Conservation (phyloP, 2,329 filamentous ascomycete species). For the Fusarium sp. region DNA sequence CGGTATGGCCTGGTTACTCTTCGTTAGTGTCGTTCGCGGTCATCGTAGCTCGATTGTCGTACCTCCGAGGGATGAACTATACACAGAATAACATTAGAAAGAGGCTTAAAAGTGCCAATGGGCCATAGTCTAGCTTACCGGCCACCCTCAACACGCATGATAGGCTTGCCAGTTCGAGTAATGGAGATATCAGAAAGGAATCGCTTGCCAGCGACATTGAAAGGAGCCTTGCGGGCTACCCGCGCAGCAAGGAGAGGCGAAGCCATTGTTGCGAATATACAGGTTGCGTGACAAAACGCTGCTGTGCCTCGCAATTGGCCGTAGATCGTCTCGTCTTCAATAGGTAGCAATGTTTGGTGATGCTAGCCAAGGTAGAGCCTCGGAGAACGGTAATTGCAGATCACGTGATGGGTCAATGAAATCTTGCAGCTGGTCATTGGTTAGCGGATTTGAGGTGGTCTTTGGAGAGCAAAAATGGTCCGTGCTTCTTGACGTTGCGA, state of each 20-base stretch:
- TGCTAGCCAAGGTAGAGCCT: slow-evolving; percentile 41
- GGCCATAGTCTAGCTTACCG: slow-evolving; percentile 67
- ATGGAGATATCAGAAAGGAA: slow-evolving; percentile 86
- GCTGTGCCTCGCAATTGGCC: slow-evolving; percentile 49
- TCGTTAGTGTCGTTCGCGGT: slow-evolving; percentile 43
- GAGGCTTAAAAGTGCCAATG: slow-evolving; percentile 38
- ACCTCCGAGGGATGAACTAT: slow-evolving; percentile 90
- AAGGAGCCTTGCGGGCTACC: slow-evolving; percentile 60
- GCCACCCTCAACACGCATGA: slow-evolving; percentile 88
- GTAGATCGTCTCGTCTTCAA: slow-evolving; percentile 41
- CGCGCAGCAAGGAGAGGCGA: slow-evolving; percentile 67
- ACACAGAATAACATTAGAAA: slow-evolving; percentile 44
- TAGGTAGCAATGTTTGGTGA: slow-evolving; percentile 42
- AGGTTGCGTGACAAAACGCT: slow-evolving; percentile 47
- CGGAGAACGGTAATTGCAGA: slow-evolving; percentile 35
- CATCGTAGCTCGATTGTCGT: slow-evolving; percentile 48
- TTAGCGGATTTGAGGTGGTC: neutral
- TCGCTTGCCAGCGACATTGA: slow-evolving; percentile 62
- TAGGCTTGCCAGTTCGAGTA: slow-evolving; percentile 95
- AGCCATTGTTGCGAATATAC: slow-evolving; percentile 60
- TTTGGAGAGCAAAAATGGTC: slow-evolving; percentile 17
- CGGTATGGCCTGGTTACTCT: slow-evolving; percentile 80
- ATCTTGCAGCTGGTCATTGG: slow-evolving; percentile 33
- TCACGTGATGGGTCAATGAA: slow-evolving; percentile 47
- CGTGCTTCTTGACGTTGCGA: slow-evolving; percentile 46